Conservation (phyloP, 2,329 filamentous ascomycete genomes). For the Cylindrodendrum hubeiense region DNA sequence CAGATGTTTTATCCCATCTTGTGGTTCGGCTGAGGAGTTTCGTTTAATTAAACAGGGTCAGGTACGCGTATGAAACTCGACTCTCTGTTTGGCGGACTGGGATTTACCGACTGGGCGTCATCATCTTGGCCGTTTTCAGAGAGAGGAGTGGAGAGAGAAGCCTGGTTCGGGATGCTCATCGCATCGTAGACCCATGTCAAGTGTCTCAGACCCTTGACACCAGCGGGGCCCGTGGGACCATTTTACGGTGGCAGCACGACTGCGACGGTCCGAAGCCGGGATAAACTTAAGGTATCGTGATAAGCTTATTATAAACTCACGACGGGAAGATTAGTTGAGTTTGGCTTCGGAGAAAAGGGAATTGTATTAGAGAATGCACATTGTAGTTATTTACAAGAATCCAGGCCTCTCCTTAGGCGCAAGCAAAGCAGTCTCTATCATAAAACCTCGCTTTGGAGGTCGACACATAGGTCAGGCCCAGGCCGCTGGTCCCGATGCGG, state of each 20-base stretch:
- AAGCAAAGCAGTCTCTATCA: conserved; percentile 33
- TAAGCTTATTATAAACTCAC: conserved; percentile 15
- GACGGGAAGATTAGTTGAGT: not conserved
- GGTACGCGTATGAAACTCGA: conserved; percentile 7
- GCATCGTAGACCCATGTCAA: conserved; percentile 1
- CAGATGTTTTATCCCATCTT: conserved; percentile 22
- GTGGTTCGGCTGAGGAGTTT: not conserved
- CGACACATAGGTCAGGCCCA: conserved; percentile 29
- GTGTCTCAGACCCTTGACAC: conserved; percentile 14
- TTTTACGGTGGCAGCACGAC: not conserved
- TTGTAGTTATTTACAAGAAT: not conserved
- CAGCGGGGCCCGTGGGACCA: not conserved
- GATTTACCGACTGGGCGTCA: conserved; percentile 38
- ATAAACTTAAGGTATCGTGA: conserved; percentile 7
- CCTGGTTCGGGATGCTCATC: not conserved
- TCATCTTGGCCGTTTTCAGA: not conserved
- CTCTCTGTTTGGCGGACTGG: conserved; percentile 35
- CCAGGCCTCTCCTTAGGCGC: conserved; percentile 3
- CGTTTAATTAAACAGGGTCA: conserved; percentile 30
- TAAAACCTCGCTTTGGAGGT: conserved; percentile 24
- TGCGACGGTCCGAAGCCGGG: not conserved
- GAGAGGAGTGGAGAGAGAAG: not conserved
- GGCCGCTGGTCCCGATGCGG: conserved; percentile 9
- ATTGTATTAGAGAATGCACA: not conserved
- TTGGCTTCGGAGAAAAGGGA: not conserved